Base-by-base conservation (phyloP, 768 basidiomycete species). In the Collybia sp. region DNA sequence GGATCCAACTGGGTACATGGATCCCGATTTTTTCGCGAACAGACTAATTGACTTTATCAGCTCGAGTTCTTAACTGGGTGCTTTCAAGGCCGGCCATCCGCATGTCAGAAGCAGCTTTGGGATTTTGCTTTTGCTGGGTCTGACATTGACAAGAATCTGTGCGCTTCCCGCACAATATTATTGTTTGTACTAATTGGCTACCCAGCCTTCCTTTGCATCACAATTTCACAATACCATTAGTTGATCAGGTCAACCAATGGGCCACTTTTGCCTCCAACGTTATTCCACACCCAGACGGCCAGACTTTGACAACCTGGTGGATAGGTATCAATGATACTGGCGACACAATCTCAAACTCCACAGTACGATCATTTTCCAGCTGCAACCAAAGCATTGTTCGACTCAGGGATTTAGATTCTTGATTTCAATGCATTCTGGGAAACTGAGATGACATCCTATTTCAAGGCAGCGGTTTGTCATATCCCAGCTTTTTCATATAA, bases 251-350 rank as follows among this genome's bases (percentile, higher is more conserved):
- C 5, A 65, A 66, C 30, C 77, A 79, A 55, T 80, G 73, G 72
- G 57, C 57, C 11, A 50, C 56, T 3, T 76, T 68, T 51, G 77
- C 71, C 0, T 65, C 73, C 6, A 55, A 65, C 20, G 61, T 75
- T 16, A 57, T 79, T 6, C 73, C 76, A 2, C 73, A 73, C 50
- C 71, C 71, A 2, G 43, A 55, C 1, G 60, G 52, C 11, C 57
- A 73, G 45, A 77, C 76, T 2, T 56, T 79, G 25, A 71, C 74
- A 3, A 63, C 68, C 3, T 80, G 77, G 77, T 80, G 76, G 76
- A 79, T 78, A 46, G 77, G 79, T 8, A 79, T 78, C 44, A 80
- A 78, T 59, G 77, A 79, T 52, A 78, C 76, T 8, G 73, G 76
- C 9, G 79, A 80, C 54, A 71, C 71, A 1, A 44, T 73, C 18